These are phyloP conservation scores for Aurinia saxatilis DNA, from an alignment of 345 rosid genomes.

Conservation along the genomic window DNA sequence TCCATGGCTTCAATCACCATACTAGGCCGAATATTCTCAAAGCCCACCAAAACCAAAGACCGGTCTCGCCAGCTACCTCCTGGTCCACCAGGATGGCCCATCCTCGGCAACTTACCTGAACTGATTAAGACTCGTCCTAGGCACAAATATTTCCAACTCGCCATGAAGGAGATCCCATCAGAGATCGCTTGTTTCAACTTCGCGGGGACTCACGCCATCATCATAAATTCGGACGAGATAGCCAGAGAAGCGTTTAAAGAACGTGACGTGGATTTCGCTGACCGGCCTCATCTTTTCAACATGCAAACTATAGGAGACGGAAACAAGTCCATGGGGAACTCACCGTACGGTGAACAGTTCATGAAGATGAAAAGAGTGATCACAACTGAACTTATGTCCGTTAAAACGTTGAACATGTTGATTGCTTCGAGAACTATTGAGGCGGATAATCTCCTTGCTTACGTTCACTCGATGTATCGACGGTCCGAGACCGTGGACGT, in stretches of 20 bases:
- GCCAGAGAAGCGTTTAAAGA: conserved; percentile 33
- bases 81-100: conserved; percentile 35
- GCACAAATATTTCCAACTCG: conserved; percentile 17
- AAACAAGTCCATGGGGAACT: not conserved
- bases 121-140: conserved; percentile 23
- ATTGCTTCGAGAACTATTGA: conserved; percentile 33
- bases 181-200: conserved; percentile 37
- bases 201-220: conserved; percentile 25
- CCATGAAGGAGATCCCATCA: conserved; percentile 23
- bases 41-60: not conserved
- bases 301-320: conserved; percentile 8
- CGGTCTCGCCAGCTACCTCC: conserved; percentile 30
- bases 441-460: conserved; percentile 38
- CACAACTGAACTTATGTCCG: conserved; percentile 20
- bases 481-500: conserved; percentile 4
- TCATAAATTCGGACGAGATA: conserved; percentile 27
- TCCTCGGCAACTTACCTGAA: conserved; percentile 31
- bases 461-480: conserved; percentile 30
- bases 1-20: conserved; percentile 15
- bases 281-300: conserved; percentile 24
- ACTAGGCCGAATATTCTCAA: conserved; percentile 7
- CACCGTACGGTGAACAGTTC: conserved; percentile 33
- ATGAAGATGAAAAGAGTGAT: conserved; percentile 40
- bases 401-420: conserved; percentile 23
- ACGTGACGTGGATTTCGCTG: conserved; percentile 29